phyloP scores from a whole-genome alignment of 1,284 basidiomycete genomes.

The Fereydounia khargensis region DNA sequence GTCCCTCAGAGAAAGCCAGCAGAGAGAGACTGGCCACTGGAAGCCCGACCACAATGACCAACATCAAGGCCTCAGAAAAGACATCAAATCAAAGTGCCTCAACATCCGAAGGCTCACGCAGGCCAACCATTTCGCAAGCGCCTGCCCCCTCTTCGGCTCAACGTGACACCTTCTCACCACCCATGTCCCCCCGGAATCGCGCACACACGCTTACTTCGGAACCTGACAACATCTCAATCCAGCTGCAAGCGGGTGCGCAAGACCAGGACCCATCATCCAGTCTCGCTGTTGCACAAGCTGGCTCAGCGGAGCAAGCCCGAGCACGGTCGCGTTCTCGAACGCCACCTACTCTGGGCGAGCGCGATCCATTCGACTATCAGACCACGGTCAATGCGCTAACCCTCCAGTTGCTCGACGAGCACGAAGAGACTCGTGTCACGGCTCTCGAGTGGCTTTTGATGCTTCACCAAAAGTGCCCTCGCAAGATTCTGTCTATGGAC shows the following conservation, averaged over 20 bases:
- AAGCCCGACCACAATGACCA: not conserved
- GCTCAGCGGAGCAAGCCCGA: too few relatives aligned
- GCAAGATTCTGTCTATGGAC: slow-evolving; percentile 93
- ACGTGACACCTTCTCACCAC: not conserved
- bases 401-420: slow-evolving; percentile 89
- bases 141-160: too few relatives aligned
- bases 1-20: slow-evolving; percentile 41
- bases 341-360: slow-evolving; percentile 7
- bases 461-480: slow-evolving; percentile 95
- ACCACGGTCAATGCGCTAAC: slow-evolving; percentile 88
- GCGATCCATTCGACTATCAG: slow-evolving; percentile 87
- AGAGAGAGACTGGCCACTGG: not conserved
- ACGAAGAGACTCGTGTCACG: slow-evolving; percentile 91
- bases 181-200: not conserved
- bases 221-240: not conserved
- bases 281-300: too few relatives aligned
- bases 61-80: too few relatives aligned
- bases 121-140: too few relatives aligned
- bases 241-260: too few relatives aligned
- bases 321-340: not conserved
- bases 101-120: too few relatives aligned
- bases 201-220: not conserved
- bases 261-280: too few relatives aligned
- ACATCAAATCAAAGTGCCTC: too few relatives aligned
- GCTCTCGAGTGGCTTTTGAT: slow-evolving; percentile 97